These are phyloP conservation scores for Echites panduratus DNA, from an alignment of 257 asterid species.

Conservation along the genomic window DNA sequence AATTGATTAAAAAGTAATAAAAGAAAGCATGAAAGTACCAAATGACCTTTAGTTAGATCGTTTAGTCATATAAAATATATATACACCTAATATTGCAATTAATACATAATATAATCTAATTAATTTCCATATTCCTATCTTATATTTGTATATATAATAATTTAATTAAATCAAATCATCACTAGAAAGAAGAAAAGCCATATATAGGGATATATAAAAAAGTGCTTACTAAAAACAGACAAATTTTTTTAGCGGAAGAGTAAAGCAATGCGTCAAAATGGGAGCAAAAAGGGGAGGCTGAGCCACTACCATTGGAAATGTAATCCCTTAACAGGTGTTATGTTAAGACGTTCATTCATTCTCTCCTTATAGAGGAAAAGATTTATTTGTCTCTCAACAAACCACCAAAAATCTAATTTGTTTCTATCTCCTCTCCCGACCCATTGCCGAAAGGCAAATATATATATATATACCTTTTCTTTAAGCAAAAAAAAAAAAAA, in stretches of 20 bases:
- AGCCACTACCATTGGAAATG: conserved; percentile 12
- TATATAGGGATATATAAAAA: conserved; percentile 10
- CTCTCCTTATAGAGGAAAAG: background rate
- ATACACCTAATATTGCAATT: conserved; percentile 27
- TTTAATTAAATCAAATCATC: conserved; percentile 11
- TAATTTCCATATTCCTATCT: no score
- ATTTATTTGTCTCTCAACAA: background rate
- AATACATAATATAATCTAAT: conserved; percentile 18
- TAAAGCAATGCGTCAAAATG: conserved; percentile 5
- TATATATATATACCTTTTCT: conserved; percentile 8
- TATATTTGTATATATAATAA: background rate
- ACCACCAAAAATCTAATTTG: no score
- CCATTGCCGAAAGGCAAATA: conserved; percentile 39
- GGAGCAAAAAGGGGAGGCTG: background rate
- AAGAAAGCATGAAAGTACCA: background rate
- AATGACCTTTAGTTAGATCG: background rate
- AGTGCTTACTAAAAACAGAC: background rate
- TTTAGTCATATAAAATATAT: conserved; percentile 4
- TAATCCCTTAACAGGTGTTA: conserved; percentile 26
- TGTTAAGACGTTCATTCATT: conserved; percentile 19
- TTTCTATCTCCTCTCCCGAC: conserved; percentile 5
- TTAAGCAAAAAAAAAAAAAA: conserved; percentile 14
- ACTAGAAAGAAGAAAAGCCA: conserved; percentile 10
- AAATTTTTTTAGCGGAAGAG: background rate
- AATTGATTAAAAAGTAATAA: background rate